phyloP scores from a whole-genome alignment of 176 grass and related monocot genomes.

The Metroxylon sagu region DNA sequence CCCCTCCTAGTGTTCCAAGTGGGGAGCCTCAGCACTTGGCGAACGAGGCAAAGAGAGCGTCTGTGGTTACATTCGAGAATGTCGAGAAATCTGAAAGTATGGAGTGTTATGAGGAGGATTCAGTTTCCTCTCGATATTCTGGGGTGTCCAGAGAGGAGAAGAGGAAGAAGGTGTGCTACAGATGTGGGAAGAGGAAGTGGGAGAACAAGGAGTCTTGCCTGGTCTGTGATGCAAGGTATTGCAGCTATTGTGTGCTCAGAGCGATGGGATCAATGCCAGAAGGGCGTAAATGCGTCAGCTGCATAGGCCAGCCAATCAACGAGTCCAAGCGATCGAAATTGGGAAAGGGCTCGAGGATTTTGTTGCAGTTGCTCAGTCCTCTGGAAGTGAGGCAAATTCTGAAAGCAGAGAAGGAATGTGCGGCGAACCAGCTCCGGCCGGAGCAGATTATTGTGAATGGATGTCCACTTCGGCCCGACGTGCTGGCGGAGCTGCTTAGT shows the following conservation, averaged over 20 bases:
- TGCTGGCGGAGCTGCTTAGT: constrained; percentile 71
- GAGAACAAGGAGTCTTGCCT: constrained; percentile 83
- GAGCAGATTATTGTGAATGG: constrained; percentile 72
- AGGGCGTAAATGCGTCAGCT: constrained; percentile 74
- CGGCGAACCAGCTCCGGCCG: constrained; percentile 81
- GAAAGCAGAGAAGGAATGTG: constrained; percentile 88
- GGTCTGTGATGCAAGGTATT: constrained; percentile 62
- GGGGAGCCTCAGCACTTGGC: constrained; percentile 11
- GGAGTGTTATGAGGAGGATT: constrained; percentile 29
- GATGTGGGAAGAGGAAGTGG: constrained; percentile 86
- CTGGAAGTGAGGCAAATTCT: constrained; percentile 89
- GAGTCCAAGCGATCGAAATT: constrained; percentile 69
- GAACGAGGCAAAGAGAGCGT: constrained; percentile 30
- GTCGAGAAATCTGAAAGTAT: constrained; percentile 35
- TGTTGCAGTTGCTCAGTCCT: constrained; percentile 53
- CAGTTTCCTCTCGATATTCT: constrained; percentile 31
- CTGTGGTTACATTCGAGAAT: constrained; percentile 62
- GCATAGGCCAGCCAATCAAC: constrained; percentile 67
- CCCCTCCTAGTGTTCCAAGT: constrained; percentile 30
- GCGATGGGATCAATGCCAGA: constrained; percentile 98
- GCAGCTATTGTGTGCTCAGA: constrained; percentile 69
- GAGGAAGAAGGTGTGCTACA: constrained; percentile 36
- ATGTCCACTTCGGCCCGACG: constrained; percentile 42
- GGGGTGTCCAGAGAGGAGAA: constrained; percentile 51
- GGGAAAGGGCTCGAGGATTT: constrained; percentile 68